Evolutionary conservation across 148 eudicot species (phyloP), one percentile per base, ranked within the genome.

Genomic region (Dianthus caryophyllus): DNA sequence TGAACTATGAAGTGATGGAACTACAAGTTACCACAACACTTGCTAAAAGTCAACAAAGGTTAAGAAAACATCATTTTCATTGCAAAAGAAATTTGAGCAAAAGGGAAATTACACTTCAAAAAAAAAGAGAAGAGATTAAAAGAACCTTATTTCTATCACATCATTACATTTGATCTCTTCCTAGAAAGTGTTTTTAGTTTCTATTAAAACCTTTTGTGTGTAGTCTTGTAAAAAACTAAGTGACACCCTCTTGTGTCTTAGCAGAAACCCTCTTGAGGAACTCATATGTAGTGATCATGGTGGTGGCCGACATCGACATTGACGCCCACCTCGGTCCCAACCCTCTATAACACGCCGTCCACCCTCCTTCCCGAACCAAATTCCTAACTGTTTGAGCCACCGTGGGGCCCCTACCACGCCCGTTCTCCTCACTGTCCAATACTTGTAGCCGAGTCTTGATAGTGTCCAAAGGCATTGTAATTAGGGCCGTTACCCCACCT

Each of bases 221-320:
- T 44, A n/a, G 26, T 60, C 59, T 43, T 71, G 51, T 4, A 2
- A 13, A 62, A 14, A 65, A 21, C 58, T 76, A 69, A 59, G 82
- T 70, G 57, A 79, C 75, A 72, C 56, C 78, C 49, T 82, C 79
- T 76, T 80, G 84, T 50, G 48, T 86, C 74, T 87, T 87, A 3
- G 91, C 75, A 2, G 91, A 87, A 6, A 87, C 76, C 17, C 91
- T 67, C 76, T 87, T 87, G 25, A 87, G 85, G 39, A 87, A 80
- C 83, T 87, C 91, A 41, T 87, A 87, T 2, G 91, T 87, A 5
- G 91, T 87, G 68, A 87, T 87, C 91, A 87, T 87, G 2, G 88
- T 82, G 30, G 91, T 84, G 0, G 91, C 91, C 0, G 91, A 86
- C 84, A 87, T 68, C 11, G 91, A 87, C 88, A 87, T 84, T 0